These are phyloP conservation scores for Leucaena leucocephala DNA, from an alignment of 306 rosid genomes.

Conservation along the genomic window DNA sequence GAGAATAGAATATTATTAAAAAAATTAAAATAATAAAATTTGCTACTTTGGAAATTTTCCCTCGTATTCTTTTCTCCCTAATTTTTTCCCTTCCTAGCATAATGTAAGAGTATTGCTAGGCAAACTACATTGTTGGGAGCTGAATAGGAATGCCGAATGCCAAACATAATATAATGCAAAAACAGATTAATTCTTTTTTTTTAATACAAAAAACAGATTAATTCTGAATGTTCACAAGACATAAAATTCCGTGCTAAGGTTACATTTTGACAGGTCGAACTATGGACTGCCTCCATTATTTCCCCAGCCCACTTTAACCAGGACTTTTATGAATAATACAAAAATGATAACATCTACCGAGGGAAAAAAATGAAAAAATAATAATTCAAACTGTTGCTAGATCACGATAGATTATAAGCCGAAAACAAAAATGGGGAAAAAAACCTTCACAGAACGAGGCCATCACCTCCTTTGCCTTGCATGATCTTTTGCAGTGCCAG, in stretches of 20 bases:
- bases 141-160: conserved; percentile 1
- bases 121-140: neutral
- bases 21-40: too few relatives aligned
- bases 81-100: too few relatives aligned
- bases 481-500: conserved; percentile 32
- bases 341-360: conserved; percentile 41
- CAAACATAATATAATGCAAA: conserved; percentile 19
- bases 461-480: conserved; percentile 36
- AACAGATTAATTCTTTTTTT: neutral
- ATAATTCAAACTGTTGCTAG: conserved; percentile 39
- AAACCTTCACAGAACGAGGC: conserved; percentile 52
- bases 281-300: conserved; percentile 51
- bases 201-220: neutral
- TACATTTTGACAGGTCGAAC: conserved; percentile 20
- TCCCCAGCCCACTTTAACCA: conserved; percentile 44
- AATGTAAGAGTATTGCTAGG: neutral
- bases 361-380: conserved; percentile 33
- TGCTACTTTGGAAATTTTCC: too few relatives aligned
- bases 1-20: too few relatives aligned
- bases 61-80: too few relatives aligned
- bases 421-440: neutral
- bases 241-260: conserved; percentile 26
- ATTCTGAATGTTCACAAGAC: neutral
- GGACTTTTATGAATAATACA: conserved; percentile 58
- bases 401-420: conserved; percentile 50